Conservation (phyloP, 2,329 filamentous ascomycete species). For the Septoria petroselini region DNA sequence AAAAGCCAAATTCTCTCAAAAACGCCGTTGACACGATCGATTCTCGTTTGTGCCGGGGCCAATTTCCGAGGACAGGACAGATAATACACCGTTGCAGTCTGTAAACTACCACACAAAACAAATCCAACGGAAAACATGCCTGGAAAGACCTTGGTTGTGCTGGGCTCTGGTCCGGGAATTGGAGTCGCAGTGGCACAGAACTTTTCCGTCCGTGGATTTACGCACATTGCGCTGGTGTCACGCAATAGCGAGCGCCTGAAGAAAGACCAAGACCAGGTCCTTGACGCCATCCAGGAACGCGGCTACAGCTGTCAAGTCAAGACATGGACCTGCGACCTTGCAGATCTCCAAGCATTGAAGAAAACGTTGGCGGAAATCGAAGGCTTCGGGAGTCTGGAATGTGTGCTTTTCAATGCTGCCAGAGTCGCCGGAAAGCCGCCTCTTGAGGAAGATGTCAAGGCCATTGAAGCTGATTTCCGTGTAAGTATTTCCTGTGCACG, state of each 20-base stretch:
- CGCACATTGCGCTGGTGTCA: conserved; percentile 50
- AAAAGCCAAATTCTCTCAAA: conserved; percentile 1
- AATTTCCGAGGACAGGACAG: conserved; percentile 6
- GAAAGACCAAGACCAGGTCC: conserved; percentile 33
- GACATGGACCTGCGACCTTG: conserved; percentile 47
- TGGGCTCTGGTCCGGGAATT: conserved; percentile 52
- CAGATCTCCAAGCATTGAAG: conserved; percentile 41
- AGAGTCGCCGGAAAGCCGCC: conserved; percentile 45
- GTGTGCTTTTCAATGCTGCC: conserved; percentile 55
- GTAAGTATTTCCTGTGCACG: conserved; percentile 34
- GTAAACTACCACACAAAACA: background rate
- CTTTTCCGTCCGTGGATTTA: conserved; percentile 47
- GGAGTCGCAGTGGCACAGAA: conserved; percentile 43
- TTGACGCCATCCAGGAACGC: conserved; percentile 34
- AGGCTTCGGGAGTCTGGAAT: conserved; percentile 45
- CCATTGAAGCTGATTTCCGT: conserved; percentile 52
- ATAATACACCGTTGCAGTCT: conserved; percentile 5
- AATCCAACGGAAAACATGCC: conserved; percentile 23
- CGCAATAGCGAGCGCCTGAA: conserved; percentile 45
- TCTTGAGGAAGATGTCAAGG: conserved; percentile 44
- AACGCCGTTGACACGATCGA: background rate
- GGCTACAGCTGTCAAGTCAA: conserved; percentile 42
- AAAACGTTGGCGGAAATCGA: conserved; percentile 44
- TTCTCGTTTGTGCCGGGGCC: background rate
- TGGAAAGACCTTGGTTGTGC: conserved; percentile 37